Conservation (phyloP, 768 basidiomycete species). For the Ramaria rubella region DNA sequence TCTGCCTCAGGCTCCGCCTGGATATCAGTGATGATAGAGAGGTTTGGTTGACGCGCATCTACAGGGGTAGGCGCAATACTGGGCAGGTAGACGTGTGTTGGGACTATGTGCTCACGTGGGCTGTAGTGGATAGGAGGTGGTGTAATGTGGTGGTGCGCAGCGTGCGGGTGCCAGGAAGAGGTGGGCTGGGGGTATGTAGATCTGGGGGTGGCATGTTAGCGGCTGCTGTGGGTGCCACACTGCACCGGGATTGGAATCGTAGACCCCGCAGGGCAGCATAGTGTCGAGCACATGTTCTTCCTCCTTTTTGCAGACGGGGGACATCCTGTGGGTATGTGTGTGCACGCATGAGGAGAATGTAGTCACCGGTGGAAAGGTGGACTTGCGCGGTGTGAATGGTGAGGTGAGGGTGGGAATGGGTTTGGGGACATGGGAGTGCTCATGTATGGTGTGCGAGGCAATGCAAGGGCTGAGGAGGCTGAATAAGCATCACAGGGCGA, state of each 20-base stretch:
- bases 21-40: constrained; percentile 7
- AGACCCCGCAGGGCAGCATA: not conserved
- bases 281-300: not conserved
- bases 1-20: too few species aligned
- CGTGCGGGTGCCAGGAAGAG: too few species aligned
- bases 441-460: too few species aligned
- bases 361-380: too few species aligned
- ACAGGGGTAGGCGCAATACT: constrained; percentile 2
- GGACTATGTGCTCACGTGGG: not conserved
- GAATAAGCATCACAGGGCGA: constrained; percentile 2
- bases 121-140: not conserved
- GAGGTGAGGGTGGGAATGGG: constrained; percentile 6
- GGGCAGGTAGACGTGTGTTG: not conserved
- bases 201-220: too few species aligned
- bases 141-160: not conserved
- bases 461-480: too few species aligned
- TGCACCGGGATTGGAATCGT: too few species aligned
- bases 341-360: not conserved
- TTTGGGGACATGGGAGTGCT: constrained; percentile 2
- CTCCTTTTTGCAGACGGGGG: not conserved
- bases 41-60: constrained; percentile 5
- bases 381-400: too few species aligned
- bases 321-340: not conserved
- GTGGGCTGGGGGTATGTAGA: too few species aligned
- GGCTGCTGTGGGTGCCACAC: too few species aligned